phyloP scores from a whole-genome alignment of 129 eudicot species.

The Calendula officinalis region DNA sequence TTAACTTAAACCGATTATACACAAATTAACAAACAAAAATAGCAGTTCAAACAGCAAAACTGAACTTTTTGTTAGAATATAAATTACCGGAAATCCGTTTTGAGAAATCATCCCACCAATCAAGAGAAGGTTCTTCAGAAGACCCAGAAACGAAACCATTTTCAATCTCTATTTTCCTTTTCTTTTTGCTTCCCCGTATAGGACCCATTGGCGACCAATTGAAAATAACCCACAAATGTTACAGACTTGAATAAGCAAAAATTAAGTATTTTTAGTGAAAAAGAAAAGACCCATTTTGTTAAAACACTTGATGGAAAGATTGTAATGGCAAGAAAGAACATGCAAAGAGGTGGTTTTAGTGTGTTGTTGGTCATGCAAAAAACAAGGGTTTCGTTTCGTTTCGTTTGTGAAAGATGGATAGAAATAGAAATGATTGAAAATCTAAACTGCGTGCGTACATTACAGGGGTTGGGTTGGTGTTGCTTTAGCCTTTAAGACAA shows the following conservation, averaged over 20 bases:
- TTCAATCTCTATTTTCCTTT: slow-evolving; percentile 43
- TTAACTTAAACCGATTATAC: slow-evolving; percentile 24
- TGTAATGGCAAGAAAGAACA: slow-evolving; percentile 29
- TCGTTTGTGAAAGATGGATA: slow-evolving; percentile 23
- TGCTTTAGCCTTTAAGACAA: slow-evolving; percentile 15
- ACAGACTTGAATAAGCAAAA: slow-evolving; percentile 32
- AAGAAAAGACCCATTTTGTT: slow-evolving; percentile 34
- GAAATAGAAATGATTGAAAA: slow-evolving; percentile 27
- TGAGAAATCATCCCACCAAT: slow-evolving; percentile 71
- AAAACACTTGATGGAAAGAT: slow-evolving; percentile 19
- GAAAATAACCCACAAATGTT: slow-evolving; percentile 40
- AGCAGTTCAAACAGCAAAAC: slow-evolving; percentile 1
- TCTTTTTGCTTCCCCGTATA: slow-evolving; percentile 62
- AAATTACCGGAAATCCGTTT: slow-evolving; percentile 58
- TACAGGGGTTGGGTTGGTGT: slow-evolving; percentile 27
- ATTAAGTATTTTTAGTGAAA: slow-evolving; percentile 23
- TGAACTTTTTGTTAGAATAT: background rate
- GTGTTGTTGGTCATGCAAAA: slow-evolving; percentile 43
- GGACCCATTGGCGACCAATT: slow-evolving; percentile 55
- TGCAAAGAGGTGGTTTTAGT: slow-evolving; percentile 19
- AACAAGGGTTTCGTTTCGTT: slow-evolving; percentile 30
- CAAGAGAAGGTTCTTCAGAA: slow-evolving; percentile 53
- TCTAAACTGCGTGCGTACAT: slow-evolving; percentile 10
- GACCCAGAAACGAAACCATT: slow-evolving; percentile 47
- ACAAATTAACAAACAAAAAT: slow-evolving; percentile 10